phyloP scores from a whole-genome alignment of 306 rosid genomes.

The Pyrus bretschneideri region DNA sequence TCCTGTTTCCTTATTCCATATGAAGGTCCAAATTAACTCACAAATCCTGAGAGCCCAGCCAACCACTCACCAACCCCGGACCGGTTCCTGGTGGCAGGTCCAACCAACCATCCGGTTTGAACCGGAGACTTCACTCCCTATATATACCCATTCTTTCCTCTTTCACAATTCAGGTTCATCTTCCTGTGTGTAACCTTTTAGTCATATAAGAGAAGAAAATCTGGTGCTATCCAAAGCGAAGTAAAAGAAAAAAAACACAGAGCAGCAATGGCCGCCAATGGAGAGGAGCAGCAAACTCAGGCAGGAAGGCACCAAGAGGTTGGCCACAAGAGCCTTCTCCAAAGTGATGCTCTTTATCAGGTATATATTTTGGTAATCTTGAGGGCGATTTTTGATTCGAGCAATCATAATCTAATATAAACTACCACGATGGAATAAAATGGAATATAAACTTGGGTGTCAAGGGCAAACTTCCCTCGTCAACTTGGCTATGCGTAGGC shows the following conservation, averaged over 20 bases:
- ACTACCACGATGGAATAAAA: too few species aligned
- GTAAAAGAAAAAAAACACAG: not conserved
- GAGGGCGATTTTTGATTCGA: too few species aligned
- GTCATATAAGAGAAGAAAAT: not conserved
- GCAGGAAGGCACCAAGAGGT: constrained; percentile 85
- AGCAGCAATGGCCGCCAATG: constrained; percentile 56
- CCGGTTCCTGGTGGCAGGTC: constrained; percentile 43
- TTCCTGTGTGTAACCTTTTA: not conserved
- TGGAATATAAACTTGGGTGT: too few species aligned
- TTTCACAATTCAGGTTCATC: constrained; percentile 6
- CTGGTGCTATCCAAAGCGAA: not conserved
- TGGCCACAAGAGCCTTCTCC: constrained; percentile 96
- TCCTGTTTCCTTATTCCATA: too few species aligned
- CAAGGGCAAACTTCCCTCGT: too few species aligned
- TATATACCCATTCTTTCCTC: not conserved
- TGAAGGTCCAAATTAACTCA: too few species aligned
- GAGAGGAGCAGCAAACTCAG: constrained; percentile 45
- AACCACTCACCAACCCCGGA: constrained; percentile 66
- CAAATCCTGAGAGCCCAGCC: too few species aligned
- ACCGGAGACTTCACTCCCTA: constrained; percentile 31
- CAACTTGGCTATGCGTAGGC: too few species aligned
- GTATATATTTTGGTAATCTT: constrained; percentile 13
- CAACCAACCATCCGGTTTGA: constrained; percentile 38
- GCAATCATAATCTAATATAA: too few species aligned
- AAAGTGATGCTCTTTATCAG: constrained; percentile 94